Evolutionary conservation across 257 asterid genomes (phyloP), one percentile per base, ranked within the genome.

Genomic region (Rehmannia glutinosa): DNA sequence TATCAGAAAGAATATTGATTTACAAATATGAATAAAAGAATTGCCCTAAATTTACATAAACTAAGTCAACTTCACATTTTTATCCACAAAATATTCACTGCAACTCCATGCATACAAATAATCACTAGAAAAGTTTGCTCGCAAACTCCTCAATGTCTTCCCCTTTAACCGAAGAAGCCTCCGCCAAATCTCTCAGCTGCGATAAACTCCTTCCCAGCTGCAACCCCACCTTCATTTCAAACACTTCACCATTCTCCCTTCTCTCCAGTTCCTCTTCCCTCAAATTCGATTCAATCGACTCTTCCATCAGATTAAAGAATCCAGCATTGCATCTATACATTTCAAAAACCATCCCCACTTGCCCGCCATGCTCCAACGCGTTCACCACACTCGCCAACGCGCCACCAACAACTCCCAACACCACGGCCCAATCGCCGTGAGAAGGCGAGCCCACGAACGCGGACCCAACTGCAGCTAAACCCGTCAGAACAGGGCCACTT

Each of bases 331-430:
- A 73, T 19, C 97, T 39, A 49, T 90, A 90, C 96, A 84, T 86
- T 62, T 91, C 97, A n/a, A 83, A 81, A 83, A 84, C 88, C 96
- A 88, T 90, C 2, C 97, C 97, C 16, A 88, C 87, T 55, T 87
- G 95, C 19, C 84, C 88, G 0, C 96, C 97, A 52, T 91, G 97
- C 36, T 91, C 91, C 0, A 87, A 1, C 39, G 85, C 58, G 77
- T 83, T 91, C 66, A 86, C 89, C 11, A 71, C 84, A 8, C 77
- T 82, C 3, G 95, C 97, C 76, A 88, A 53, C 28, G 92, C 95
- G 0, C 97, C 97, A 0, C 82, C 86, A 1, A 56, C 66, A 3
- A 83, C 81, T 12, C 85, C 97, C 6, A 78, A 15, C 15, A 70
- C 43, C 21, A 67, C 74, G 2, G 81, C 84, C 86, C 78, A 80